These are phyloP conservation scores for Nicotiana tomentosiformis DNA, from an alignment of 257 asterid genomes.

Conservation along the genomic window DNA sequence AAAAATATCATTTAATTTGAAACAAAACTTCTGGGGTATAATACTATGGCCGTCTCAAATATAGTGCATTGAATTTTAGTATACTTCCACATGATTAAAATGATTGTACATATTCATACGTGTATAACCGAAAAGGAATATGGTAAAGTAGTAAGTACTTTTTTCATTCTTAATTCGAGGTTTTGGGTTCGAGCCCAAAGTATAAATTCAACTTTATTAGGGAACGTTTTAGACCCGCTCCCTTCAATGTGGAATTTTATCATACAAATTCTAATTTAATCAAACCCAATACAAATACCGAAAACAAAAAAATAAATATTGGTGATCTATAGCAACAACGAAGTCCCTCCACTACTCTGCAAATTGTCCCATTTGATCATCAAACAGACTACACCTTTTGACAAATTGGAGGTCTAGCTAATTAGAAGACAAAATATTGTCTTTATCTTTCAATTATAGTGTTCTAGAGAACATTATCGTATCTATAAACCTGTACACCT, in stretches of 20 bases:
- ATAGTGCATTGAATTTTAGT: background rate
- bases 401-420: background rate
- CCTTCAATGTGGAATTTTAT: no score
- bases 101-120: background rate
- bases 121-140: fast-evolving
- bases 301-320: no score
- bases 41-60: background rate
- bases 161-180: no score
- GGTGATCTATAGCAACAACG: no score
- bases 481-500: background rate
- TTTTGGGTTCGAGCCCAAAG: fast-evolving
- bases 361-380: slow-evolving; percentile 8
- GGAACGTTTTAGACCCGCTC: fast-evolving
- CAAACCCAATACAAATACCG: no score
- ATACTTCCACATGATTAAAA: background rate
- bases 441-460: background rate
- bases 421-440: background rate
- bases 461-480: background rate
- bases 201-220: no score
- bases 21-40: background rate
- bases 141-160: no score
- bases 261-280: no score
- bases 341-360: background rate
- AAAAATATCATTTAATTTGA: background rate
- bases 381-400: background rate